These are phyloP conservation scores for Wallacemonas sp. DNA, from an alignment of 208 protist species.

Conservation along the genomic window DNA sequence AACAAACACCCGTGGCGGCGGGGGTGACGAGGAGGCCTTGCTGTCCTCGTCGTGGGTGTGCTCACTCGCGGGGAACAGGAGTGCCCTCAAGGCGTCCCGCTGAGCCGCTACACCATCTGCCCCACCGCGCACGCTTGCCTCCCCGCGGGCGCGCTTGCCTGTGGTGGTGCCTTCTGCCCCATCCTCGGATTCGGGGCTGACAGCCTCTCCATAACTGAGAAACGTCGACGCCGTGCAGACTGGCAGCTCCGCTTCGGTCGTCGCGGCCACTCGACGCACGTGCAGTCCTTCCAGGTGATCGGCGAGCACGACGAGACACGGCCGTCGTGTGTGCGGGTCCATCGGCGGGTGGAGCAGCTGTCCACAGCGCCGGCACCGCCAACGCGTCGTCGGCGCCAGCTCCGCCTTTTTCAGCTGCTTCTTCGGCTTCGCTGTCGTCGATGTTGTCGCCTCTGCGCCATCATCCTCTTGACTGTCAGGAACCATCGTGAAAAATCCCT, in stretches of 20 bases:
- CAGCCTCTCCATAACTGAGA: neutral
- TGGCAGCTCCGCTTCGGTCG: neutral
- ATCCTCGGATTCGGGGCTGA: no score
- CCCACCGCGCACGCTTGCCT: neutral
- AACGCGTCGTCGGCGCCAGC: conserved; percentile 21
- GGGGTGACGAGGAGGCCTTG: neutral
- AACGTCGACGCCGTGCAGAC: neutral
- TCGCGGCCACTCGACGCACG: neutral
- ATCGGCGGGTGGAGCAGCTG: conserved; percentile 21
- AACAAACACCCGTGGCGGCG: conserved; percentile 34
- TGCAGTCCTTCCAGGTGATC: conserved; percentile 44
- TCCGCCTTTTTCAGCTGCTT: conserved; percentile 20
- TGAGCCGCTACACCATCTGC: neutral
- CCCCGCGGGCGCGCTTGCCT: no score
- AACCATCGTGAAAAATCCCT: conserved; percentile 41
- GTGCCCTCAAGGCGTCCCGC: neutral
- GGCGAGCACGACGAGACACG: conserved; percentile 31
- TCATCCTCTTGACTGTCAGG: neutral
- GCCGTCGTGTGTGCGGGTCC: conserved; percentile 34
- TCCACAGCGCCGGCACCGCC: conserved; percentile 42
- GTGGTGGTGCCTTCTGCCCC: no score
- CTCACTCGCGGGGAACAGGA: neutral
- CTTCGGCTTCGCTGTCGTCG: conserved; percentile 1
- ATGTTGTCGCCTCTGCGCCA: neutral
- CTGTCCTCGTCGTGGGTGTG: neutral